Conservation (phyloP, 2,329 filamentous ascomycete species). For the Aspergillus luchuensis region DNA sequence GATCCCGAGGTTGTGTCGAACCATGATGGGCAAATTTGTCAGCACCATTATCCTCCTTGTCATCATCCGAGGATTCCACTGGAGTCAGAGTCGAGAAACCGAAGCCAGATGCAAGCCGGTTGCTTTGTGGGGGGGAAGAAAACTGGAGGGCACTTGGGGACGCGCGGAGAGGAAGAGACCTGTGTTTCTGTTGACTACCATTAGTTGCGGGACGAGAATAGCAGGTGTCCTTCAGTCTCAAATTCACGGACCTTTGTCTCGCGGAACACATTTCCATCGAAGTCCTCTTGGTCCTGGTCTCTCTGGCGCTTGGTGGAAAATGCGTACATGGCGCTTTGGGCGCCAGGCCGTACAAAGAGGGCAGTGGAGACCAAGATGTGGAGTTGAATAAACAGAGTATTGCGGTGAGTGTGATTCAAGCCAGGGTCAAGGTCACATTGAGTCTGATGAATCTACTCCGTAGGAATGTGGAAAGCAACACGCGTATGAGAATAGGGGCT, state of each 20-base stretch:
- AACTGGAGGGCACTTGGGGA: slow-evolving; percentile 27
- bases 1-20: slow-evolving; percentile 1
- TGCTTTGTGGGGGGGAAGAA: slow-evolving; percentile 19
- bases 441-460: neutral
- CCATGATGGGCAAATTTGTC: slow-evolving; percentile 1
- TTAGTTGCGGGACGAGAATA: slow-evolving; percentile 14
- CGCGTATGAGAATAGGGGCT: neutral
- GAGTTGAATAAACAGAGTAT: neutral
- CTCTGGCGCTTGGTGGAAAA: slow-evolving; percentile 30
- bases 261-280: slow-evolving; percentile 52
- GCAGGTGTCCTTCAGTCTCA: neutral
- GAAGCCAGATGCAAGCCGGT: slow-evolving; percentile 19
- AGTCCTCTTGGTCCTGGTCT: slow-evolving; percentile 59
- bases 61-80: slow-evolving; percentile 41
- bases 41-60: slow-evolving; percentile 32
- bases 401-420: neutral
- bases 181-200: slow-evolving; percentile 31
- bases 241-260: slow-evolving; percentile 30
- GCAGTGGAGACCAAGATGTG: neutral
- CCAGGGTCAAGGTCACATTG: neutral
- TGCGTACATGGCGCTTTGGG: slow-evolving; percentile 24
- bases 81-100: slow-evolving; percentile 37
- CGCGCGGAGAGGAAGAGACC: slow-evolving; percentile 34
- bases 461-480: neutral
- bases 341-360: neutral